Evolutionary conservation across 2,329 filamentous ascomycete genomes (phyloP).

Genomic region (Clonostachys rosea): DNA sequence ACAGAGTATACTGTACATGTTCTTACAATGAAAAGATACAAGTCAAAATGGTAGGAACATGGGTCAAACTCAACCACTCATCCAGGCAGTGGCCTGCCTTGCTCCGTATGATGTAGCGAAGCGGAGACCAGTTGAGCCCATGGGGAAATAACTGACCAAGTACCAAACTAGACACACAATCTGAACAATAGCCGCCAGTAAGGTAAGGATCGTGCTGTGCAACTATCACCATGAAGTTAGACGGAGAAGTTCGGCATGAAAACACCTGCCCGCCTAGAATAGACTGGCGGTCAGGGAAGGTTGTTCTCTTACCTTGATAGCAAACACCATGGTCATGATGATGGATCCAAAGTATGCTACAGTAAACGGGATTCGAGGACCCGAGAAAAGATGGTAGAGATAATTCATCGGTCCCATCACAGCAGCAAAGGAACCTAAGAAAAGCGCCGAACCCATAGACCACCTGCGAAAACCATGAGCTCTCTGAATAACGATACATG

Average conservation of each 20-base stretch:
- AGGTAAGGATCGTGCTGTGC: slow-evolving; percentile 76
- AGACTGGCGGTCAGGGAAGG: slow-evolving; percentile 2
- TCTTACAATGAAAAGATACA: too few relatives aligned
- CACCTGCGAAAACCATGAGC: slow-evolving; percentile 59
- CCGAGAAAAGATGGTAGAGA: slow-evolving; percentile 76
- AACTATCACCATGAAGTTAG: slow-evolving; percentile 47
- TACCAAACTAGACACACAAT: slow-evolving; percentile 86
- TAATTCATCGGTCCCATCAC: slow-evolving; percentile 90
- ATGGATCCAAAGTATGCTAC: slow-evolving; percentile 94
- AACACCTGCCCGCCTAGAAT: too few relatives aligned
- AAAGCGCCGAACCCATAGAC: slow-evolving; percentile 87
- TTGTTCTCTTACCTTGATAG: slow-evolving; percentile 75
- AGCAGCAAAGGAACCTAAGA: slow-evolving; percentile 87
- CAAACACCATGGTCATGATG: slow-evolving; percentile 83
- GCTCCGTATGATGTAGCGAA: slow-evolving; percentile 84
- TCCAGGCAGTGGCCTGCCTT: slow-evolving; percentile 80
- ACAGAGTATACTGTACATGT: slow-evolving; percentile 2
- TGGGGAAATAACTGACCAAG: slow-evolving; percentile 94
- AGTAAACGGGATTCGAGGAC: slow-evolving; percentile 84
- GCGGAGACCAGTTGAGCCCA: slow-evolving; percentile 85
- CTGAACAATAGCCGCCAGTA: slow-evolving; percentile 80
- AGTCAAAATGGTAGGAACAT: too few relatives aligned
- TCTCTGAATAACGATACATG: background rate
- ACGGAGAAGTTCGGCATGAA: too few relatives aligned
- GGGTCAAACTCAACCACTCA: slow-evolving; percentile 57